Evolutionary conservation across 441 rosid genomes (phyloP), one percentile per base, ranked within the genome.

Genomic region (Sinapis alba): DNA sequence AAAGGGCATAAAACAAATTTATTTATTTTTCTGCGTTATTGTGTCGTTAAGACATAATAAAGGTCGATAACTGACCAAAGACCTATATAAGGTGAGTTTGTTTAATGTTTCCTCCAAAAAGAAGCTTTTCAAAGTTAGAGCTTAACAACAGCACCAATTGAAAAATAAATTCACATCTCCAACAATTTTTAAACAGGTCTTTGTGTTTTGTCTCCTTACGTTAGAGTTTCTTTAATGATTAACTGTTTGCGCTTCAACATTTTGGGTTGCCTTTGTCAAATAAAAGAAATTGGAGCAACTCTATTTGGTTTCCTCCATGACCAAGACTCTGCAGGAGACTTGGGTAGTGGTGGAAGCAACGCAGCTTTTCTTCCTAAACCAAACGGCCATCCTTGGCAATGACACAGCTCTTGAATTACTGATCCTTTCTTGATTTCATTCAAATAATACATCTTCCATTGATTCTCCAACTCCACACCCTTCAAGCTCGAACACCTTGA

Each of bases 241-340:
- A 23, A 38, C 19, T 28, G 13, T 27, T 16, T 60, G 43, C 3
- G 36, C 7, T 13, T 65, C 51, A 50, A 38, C 51, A 54, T 62
- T 54, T n/a, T 5, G 26, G 8, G 47, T 1, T 13, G 6, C 6
- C 10, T 56, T 60, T 11, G 8, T 83, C 73, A 84, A 73, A 76
- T 16, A 43, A 54, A 75, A 59, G 81, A 78, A 65, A 72, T 9
- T 61, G 84, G 86, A 18, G 84, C 65, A 50, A 72, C 75, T 78
- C 79, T 77, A 1, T 59, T 51, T 23, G 86, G 87, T 65, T 85
- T 95, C 63, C 80, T 83, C 99, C 98, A 93, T 7, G 88, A 82
- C 98, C 98, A 93, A 9, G 99, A 89, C 73, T 93, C 95, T 1
- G 97, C 82, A 7, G 99, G 99, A 16, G 96, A 90, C 73, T 91